Evolutionary conservation across 441 rosid genomes (phyloP), one percentile per base, ranked within the genome.

Genomic region (Pelargonium myrrhifolium): DNA sequence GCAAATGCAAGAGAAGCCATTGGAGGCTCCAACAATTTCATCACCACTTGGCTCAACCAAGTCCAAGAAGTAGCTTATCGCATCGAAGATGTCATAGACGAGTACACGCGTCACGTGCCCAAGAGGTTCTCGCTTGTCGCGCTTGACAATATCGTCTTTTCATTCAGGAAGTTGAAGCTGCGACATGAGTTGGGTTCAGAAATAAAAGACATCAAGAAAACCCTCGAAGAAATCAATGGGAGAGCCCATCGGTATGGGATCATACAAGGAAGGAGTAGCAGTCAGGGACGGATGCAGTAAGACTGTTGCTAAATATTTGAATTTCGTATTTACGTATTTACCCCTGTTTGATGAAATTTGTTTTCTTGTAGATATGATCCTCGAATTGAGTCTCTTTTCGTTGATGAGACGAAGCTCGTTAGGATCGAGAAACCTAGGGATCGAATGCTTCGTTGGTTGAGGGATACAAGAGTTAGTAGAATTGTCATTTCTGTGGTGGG

Each of bases 391-490:
- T 73, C 72, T 5, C 71, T 70, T 58, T 68, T 65, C 28, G 20
- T 67, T 7, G 69, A 62, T 18, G 77, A 67, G 15, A 62, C 58
- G 21, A 72, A 80, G 59, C 59, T 75, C 2, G 78, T 81, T 39
- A 80, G 84, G 17, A 69, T 71, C 3, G 76, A 76, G 45, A 22
- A 10, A n/a, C 69, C 72, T 7, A 73, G 60, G 61, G 42, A 1
- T 0, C 37, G 42, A 42, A 63, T 76, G 55, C 70, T 60, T 6
- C 59, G 22, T 28, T 66, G 65, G 71, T 65, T 81, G 6, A 14
- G 15, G 2, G 55, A 47, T 47, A 66, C 9, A 66, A 0, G 66
- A 51, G 0, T 67, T 31, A 9, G 64, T 6, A 80, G 78, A 3
- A 55, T 68, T 3, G 73, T 76, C 14, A 51, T 78, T 49, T 65